Conservation (phyloP, 129 eudicot species). For the Tagetes patula region DNA sequence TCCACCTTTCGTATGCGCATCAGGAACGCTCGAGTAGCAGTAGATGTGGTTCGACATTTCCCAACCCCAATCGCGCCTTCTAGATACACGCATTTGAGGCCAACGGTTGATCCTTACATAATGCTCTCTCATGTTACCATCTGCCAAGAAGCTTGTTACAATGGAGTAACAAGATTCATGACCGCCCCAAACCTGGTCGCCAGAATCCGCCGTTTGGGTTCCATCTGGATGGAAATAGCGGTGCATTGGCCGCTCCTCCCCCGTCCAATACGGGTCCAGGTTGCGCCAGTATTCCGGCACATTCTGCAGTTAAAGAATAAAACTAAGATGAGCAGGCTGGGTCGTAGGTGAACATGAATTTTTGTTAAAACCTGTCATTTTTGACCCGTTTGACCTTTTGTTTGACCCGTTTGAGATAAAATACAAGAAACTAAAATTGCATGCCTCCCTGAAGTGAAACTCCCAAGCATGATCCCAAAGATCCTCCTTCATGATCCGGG, state of each 20-base stretch:
- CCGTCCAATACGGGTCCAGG: slow-evolving; percentile 72
- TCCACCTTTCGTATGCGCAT: slow-evolving; percentile 55
- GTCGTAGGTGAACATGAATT: background rate
- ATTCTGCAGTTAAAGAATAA: slow-evolving; percentile 32
- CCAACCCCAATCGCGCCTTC: slow-evolving; percentile 83
- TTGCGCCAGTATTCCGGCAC: slow-evolving; percentile 70
- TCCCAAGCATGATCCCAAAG: slow-evolving; percentile 89
- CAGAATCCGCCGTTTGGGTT: slow-evolving; percentile 61
- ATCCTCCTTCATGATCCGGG: slow-evolving; percentile 66
- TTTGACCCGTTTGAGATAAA: background rate
- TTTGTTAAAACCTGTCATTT: background rate
- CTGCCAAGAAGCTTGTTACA: slow-evolving; percentile 54
- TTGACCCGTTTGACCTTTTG: background rate
- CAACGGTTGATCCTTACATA: slow-evolving; percentile 85
- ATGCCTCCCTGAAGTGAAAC: slow-evolving; percentile 70
- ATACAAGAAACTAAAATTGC: background rate
- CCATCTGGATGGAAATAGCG: slow-evolving; percentile 81
- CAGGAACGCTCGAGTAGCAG: slow-evolving; percentile 65
- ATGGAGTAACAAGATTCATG: slow-evolving; percentile 71
- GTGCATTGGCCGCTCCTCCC: slow-evolving; percentile 48
- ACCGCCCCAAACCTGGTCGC: slow-evolving; percentile 86
- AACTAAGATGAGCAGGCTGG: background rate
- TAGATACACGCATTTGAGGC: slow-evolving; percentile 51
- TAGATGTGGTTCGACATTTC: slow-evolving; percentile 64
- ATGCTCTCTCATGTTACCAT: slow-evolving; percentile 69